Base-by-base conservation (phyloP, 176 grass and related monocot genomes). In the Urochloa ruziziensis region DNA sequence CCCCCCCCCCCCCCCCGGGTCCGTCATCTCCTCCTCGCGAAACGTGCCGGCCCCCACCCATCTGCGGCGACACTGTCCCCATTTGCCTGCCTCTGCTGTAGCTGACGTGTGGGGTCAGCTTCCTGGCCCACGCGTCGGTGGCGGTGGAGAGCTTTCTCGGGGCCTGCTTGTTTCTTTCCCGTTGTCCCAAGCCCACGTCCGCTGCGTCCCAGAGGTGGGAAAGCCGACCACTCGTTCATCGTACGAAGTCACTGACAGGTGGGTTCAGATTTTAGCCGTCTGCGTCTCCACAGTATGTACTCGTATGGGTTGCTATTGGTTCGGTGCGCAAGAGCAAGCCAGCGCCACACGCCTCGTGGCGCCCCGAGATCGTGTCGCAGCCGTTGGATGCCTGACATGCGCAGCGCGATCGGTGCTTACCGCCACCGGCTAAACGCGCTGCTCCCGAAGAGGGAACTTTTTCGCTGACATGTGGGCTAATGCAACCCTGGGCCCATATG, bases 341-440 rank as follows among this genome's bases (percentile, higher is more conserved):
- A 40, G 15, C 49, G 5, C 4, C 54, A 78, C 42, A 17, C 28
- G 80, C 79, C 69, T 83, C 44, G 60, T 19, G 19, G 62, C 77
- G 52, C 61, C 33, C 17, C 32, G 60, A 81, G 82, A 57, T 34
- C 68, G 56, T 17, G 54, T 85, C 40, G 4, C 23, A 24, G 78
- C 91, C 88, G 88, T 94, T 57, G 70, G 85, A 86, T 88, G 0
- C 6, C 85, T 91, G 91, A 83, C 88, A 90, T 78, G 15, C 88
- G 88, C 88, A 85, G 83, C 17, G 80, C 73, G 83, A 87, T 93
- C 80, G 18, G 86, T 67, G 88, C 74, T n/a, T 30, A 11, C 30
- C 4, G 35, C 59, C 62, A 62, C 48, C 15, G 49, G 73, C 11
- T 29, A n/a, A 30, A 43, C 6, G 70, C 58, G 10, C 29, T 15